Base-by-base conservation (phyloP, 2,329 filamentous ascomycete genomes). In the Verticillium klebahnii region DNA sequence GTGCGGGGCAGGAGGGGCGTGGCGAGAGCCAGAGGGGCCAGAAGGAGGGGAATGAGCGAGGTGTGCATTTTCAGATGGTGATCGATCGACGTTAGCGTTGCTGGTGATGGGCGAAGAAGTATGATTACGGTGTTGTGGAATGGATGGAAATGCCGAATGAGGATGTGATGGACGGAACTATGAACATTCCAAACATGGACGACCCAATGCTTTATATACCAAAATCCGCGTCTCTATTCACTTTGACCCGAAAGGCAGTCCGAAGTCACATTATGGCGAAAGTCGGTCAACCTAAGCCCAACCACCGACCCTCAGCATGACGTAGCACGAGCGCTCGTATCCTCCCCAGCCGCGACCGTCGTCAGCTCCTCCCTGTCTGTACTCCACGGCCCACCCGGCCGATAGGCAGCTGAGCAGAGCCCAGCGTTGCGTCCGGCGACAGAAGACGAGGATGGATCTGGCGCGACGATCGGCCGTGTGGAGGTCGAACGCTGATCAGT, bases 261-360 rank as follows among this genome's bases (percentile, higher is more conserved):
- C n/a, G 19, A 23, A 23, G 12, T 14, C 23, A 34, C 34, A 56
- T 34, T 45, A 52, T 40, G 32, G n/a, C 58, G 37, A 64, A 63
- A 60, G 59, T 58, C 59, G 63, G 63, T 61, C 57, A 63, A 17
- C 39, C 61, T 56, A 32, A 57, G 1, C 15, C 55, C 34, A 57
- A 57, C 45, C 36, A n/a, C 17, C n/a, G 25, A 23, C 32, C 25
- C 5, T 19, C 29, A 34, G 40, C 57, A 58, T 64, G 63, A 63
- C 61, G 63, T 64, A 59, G 63, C 57, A 64, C 59, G n/a, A 37
- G 40, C 57, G n/a, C 63, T 64, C 63, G 63, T 64, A 63, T 61
- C 61, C 45, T 52, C 32, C 29, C 40, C 37, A 40, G 19, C n/a
- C 55, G 32, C 59, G 36, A 45, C 45, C 23, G 57, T 56, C 19